Conservation (phyloP, 2,329 filamentous ascomycete genomes). For the Pseudopyricularia javanii region DNA sequence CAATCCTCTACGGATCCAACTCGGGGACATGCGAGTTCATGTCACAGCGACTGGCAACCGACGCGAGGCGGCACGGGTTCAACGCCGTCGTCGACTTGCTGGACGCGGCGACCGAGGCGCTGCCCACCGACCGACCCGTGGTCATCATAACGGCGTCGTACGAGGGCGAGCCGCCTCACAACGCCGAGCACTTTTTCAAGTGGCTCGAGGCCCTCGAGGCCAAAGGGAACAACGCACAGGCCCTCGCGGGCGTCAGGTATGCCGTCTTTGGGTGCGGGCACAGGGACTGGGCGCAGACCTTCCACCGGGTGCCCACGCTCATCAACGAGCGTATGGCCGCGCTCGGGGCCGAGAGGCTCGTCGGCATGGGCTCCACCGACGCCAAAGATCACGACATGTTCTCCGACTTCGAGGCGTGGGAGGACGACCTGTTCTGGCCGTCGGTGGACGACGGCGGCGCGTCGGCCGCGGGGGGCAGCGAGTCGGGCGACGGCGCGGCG, state of each 20-base stretch:
- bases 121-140: conserved; percentile 45
- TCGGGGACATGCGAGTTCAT: conserved; percentile 61
- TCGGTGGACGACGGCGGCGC: conserved; percentile 10
- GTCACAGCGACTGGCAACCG: conserved; percentile 45
- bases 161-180: conserved; percentile 53
- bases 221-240: conserved; percentile 22
- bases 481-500: neutral
- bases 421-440: conserved; percentile 23
- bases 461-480: conserved; percentile 4
- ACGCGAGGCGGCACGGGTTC: conserved; percentile 49
- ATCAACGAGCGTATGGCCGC: conserved; percentile 29
- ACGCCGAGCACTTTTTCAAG: conserved; percentile 52
- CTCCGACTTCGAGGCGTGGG: conserved; percentile 36
- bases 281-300: conserved; percentile 27
- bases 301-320: conserved; percentile 35
- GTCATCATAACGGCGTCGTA: conserved; percentile 43
- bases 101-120: conserved; percentile 45
- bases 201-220: conserved; percentile 45
- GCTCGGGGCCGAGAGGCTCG: conserved; percentile 30
- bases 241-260: conserved; percentile 45
- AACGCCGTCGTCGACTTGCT: conserved; percentile 36
- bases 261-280: conserved; percentile 39
- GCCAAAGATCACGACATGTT: conserved; percentile 33
- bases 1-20: conserved; percentile 60
- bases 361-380: conserved; percentile 30